Conservation (phyloP, 108 stramenopile genomes). For the Pseudonitzschia multiseries region DNA sequence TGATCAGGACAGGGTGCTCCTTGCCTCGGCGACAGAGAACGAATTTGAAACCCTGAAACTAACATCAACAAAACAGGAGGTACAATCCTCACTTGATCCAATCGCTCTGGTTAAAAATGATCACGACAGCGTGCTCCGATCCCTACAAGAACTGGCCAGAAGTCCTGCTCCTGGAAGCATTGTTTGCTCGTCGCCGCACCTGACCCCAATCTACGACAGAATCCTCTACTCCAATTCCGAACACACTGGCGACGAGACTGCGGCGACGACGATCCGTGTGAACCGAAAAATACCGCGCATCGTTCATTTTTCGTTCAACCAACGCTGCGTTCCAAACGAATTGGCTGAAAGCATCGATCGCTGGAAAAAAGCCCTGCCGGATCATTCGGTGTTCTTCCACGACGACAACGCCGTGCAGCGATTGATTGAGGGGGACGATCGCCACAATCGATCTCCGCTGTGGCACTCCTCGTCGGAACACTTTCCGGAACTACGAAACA, state of each 20-base stretch:
- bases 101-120: no score
- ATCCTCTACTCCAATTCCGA: not conserved
- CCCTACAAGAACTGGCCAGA: conserved; percentile 6
- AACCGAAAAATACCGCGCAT: conserved; percentile 8
- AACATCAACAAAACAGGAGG: no score
- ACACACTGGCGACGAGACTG: no score
- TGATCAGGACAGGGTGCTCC: no score
- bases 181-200: conserved; percentile 7
- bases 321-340: conserved; percentile 29
- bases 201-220: conserved; percentile 20
- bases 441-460: conserved; percentile 7
- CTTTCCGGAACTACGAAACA: conserved; percentile 32
- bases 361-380: conserved; percentile 38
- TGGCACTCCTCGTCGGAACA: not conserved
- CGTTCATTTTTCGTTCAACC: conserved; percentile 1
- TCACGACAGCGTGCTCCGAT: not conserved
- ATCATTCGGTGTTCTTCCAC: conserved; percentile 48
- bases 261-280: not conserved
- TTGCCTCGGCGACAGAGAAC: no score
- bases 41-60: no score
- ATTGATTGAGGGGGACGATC: conserved; percentile 25
- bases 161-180: conserved; percentile 13
- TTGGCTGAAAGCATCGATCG: conserved; percentile 11
- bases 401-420: conserved; percentile 49
- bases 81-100: no score